Conservation (phyloP, 2,329 filamentous ascomycete genomes). For the Curvularia sp. region DNA sequence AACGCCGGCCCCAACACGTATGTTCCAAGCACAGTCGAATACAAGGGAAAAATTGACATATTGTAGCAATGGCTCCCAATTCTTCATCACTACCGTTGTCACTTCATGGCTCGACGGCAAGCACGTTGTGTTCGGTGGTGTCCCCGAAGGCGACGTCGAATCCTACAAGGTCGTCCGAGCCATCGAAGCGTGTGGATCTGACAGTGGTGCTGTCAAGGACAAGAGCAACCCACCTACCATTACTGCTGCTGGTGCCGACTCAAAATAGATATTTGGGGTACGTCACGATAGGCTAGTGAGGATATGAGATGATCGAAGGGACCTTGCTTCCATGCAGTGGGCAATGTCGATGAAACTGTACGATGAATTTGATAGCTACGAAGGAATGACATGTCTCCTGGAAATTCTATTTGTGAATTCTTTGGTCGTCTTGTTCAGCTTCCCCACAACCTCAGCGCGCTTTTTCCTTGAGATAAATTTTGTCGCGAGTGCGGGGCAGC, state of each 20-base stretch:
- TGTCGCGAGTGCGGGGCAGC: conserved; percentile 14
- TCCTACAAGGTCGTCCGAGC: conserved; percentile 64
- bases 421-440: background rate
- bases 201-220: conserved; percentile 61
- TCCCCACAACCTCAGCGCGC: background rate
- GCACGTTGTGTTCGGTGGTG: conserved; percentile 86
- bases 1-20: conserved; percentile 94
- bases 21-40: conserved; percentile 34
- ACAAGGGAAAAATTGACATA: conserved; percentile 21
- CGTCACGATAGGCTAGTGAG: background rate
- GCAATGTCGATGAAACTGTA: background rate
- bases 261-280: conserved; percentile 37
- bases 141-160: conserved; percentile 61
- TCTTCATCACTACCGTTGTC: conserved; percentile 74
- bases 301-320: background rate
- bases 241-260: conserved; percentile 55
- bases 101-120: conserved; percentile 76
- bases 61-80: conserved; percentile 73
- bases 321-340: background rate
- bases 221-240: conserved; percentile 63
- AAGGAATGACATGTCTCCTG: conserved; percentile 5
- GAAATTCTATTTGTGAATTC: background rate
- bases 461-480: conserved; percentile 9
- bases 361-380: conserved; percentile 3
- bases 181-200: conserved; percentile 66